Base-by-base conservation (phyloP, 2,329 filamentous ascomycete genomes). In the Xylariomycetidae sp. region DNA sequence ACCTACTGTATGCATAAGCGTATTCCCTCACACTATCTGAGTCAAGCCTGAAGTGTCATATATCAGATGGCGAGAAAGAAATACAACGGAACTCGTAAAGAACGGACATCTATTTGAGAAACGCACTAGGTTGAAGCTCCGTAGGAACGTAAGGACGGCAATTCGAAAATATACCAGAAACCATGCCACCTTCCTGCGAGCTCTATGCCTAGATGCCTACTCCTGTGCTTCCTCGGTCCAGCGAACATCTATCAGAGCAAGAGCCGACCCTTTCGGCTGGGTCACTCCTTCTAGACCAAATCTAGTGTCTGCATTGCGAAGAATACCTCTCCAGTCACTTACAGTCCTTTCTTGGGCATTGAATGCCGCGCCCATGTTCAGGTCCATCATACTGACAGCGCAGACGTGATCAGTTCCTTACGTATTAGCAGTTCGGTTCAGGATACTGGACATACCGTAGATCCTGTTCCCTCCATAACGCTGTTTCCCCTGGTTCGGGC, bases 391-490 rank as follows among this genome's bases (percentile, higher is more conserved):
- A 15, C 34, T 31, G n/a, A n/a, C n/a, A n/a, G n/a, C n/a, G n/a
- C n/a, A n/a, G n/a, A n/a, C n/a, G n/a, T n/a, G n/a, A n/a, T n/a
- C n/a, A n/a, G n/a, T n/a, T n/a, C n/a, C n/a, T n/a, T n/a, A n/a
- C n/a, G n/a, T n/a, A n/a, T n/a, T n/a, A n/a, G n/a, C n/a, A n/a
- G n/a, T n/a, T n/a, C n/a, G n/a, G n/a, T n/a, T n/a, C n/a, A n/a
- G n/a, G n/a, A n/a, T n/a, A n/a, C n/a, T n/a, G n/a, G n/a, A 14
- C 28, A 14, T 37, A 35, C 30, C 32, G 34, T 5, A 30, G 7
- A 15, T 31, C 12, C 10, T 32, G 14, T 20, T 44, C 39, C 13
- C 20, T 31, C 34, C 34, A 39, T 10, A 37, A 10, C 10, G 33
- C 25, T 18, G 35, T 25, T 15, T 13, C 20, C 4, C 37, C 34